phyloP scores from a whole-genome alignment of 129 eudicot genomes.

The Gnaphalium uliginosum region DNA sequence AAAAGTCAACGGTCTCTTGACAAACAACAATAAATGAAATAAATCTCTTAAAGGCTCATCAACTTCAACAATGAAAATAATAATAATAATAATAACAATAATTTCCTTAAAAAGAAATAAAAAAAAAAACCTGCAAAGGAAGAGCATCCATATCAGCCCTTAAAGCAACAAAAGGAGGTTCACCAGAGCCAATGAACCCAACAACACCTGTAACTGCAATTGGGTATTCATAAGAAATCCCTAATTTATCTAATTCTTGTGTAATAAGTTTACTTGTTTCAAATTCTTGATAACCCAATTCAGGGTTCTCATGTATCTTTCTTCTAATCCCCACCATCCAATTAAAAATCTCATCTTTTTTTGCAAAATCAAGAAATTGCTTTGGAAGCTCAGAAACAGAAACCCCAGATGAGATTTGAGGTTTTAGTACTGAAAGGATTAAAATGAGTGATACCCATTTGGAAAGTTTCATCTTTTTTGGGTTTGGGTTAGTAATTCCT shows the following conservation, averaged over 20 bases:
- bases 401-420: slow-evolving; percentile 27
- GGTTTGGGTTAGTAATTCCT: background rate
- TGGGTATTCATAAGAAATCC: slow-evolving; percentile 61
- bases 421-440: slow-evolving; percentile 21
- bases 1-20: slow-evolving; percentile 3
- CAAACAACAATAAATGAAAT: background rate
- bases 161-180: slow-evolving; percentile 68
- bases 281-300: slow-evolving; percentile 71
- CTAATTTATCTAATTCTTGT: slow-evolving; percentile 63
- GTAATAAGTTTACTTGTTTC: slow-evolving; percentile 75
- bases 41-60: background rate
- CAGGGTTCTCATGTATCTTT: slow-evolving; percentile 67
- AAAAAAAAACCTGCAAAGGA: slow-evolving; percentile 50
- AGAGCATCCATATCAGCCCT: slow-evolving; percentile 95
- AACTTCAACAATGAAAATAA: slow-evolving; percentile 8
- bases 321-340: slow-evolving; percentile 81
- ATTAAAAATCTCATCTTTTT: slow-evolving; percentile 40
- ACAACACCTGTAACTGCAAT: slow-evolving; percentile 76
- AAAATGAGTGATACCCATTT: slow-evolving; percentile 19
- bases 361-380: slow-evolving; percentile 50
- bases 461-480: slow-evolving; percentile 21
- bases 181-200: slow-evolving; percentile 70
- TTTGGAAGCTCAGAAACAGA: slow-evolving; percentile 36
- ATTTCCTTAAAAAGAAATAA: background rate
- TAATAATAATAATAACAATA: background rate